Evolutionary conservation across 345 rosid genomes (phyloP).

Genomic region (Moricandia moricandioides): DNA sequence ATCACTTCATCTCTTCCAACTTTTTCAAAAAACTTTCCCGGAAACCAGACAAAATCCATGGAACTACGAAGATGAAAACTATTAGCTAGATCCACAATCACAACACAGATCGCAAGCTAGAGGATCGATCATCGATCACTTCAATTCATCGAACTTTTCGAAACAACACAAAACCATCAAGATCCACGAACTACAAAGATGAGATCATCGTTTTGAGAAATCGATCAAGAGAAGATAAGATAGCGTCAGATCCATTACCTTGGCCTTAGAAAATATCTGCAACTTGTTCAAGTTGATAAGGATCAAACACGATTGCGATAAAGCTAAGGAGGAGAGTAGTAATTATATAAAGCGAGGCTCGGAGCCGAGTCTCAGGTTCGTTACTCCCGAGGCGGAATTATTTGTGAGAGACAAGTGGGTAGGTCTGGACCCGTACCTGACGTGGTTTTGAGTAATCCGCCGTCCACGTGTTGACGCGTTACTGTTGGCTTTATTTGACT

Average conservation of each 20-base stretch:
- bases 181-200: neutral
- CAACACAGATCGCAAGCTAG: conserved; percentile 7
- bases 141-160: neutral
- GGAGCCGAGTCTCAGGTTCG: conserved; percentile 13
- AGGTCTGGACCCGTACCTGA: conserved; percentile 18
- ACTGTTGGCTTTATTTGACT: conserved; percentile 37
- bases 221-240: conserved; percentile 9
- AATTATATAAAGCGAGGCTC: conserved; percentile 31
- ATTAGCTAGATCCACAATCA: conserved; percentile 1
- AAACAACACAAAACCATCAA: neutral
- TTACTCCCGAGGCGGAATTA: neutral
- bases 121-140: conserved; percentile 14
- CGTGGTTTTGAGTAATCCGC: conserved; percentile 26
- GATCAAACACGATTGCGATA: conserved; percentile 26
- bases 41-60: neutral
- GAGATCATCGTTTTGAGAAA: neutral
- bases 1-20: conserved; percentile 7
- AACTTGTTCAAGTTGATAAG: conserved; percentile 16
- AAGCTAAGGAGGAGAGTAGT: neutral
- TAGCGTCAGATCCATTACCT: conserved; percentile 25
- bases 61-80: neutral
- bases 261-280: conserved; percentile 15
- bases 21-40: neutral
- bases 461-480: conserved; percentile 39
- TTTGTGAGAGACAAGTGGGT: conserved; percentile 27